Evolutionary conservation across 2,329 filamentous ascomycete genomes (phyloP), one percentile per base, ranked within the genome.

Genomic region (Phialophora macrospora): DNA sequence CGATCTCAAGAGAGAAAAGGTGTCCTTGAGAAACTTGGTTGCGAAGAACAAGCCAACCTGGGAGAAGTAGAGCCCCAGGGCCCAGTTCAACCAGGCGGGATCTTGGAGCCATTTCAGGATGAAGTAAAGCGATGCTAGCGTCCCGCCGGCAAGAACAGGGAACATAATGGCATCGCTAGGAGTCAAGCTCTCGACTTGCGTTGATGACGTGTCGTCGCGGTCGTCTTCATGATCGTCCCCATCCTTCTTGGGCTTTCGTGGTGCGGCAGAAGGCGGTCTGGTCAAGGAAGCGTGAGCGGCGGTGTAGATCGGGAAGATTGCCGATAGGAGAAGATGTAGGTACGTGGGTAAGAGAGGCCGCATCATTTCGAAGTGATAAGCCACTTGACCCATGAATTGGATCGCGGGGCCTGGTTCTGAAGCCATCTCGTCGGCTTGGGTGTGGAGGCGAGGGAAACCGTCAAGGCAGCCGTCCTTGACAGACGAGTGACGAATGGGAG

Each of bases 41-140:
- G 95, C 83, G 67, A 91, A 92, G 68, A 90, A 88, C n/a, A 96
- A 78, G 0, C 91, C 92, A 74, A 94, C 87, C 64, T 87, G 77
- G 2, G 90, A 91, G 78, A 97, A 93, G 80, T 98, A 97, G 74
- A 85, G 87, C 46, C 91, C 89, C 24, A 98, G 80, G 46, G 96
- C 85, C 77, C 89, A 91, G 80, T 94, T 97, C 73, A 98, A 79
- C 24, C 96, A 81, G 11, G 88, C 83, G 0, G 93, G 89, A 73
- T 97, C 91, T 70, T 94, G 83, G 62, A 97, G 85, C 85, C 90
- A 95, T 76, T 96, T 92, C 75, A 98, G 92, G 66, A 97, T 82
- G 72, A 93, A 89, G 80, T 98, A 98, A 12, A 98, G 82, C 4
- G 87, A 87, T 49, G 88, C 84, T 8, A 98, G 85, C 1, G 89